phyloP scores from a whole-genome alignment of 495 filamentous ascomycete species.

The Bryoglossum gracile region DNA sequence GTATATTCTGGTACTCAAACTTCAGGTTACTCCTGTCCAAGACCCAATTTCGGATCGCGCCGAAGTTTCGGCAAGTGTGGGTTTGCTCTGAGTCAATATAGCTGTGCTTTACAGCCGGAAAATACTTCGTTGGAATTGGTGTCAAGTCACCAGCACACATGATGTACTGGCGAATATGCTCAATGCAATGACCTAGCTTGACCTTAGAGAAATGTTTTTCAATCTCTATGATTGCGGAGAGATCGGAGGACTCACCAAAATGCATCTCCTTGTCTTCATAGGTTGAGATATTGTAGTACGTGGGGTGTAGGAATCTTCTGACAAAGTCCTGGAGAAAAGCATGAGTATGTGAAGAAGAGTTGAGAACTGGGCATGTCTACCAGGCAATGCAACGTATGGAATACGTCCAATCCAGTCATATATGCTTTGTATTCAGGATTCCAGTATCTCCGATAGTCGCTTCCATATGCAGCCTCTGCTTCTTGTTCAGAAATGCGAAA shows the following conservation, averaged over 20 bases:
- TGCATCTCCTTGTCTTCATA: neutral
- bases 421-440: neutral
- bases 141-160: conserved; percentile 5
- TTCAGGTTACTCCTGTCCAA: neutral
- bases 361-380: no score
- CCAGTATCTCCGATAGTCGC: neutral
- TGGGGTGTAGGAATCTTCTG: neutral
- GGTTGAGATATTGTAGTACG: neutral
- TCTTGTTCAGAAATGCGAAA: neutral
- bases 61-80: neutral
- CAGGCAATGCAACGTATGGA: neutral
- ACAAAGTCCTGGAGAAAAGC: no score
- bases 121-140: neutral
- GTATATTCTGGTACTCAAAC: neutral
- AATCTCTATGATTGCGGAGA: no score
- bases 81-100: neutral
- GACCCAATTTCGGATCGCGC: neutral
- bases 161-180: conserved; percentile 2
- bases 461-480: neutral
- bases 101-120: neutral
- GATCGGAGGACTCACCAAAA: no score
- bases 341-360: no score
- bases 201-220: no score
- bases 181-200: conserved; percentile 4
- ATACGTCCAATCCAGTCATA: neutral